Base-by-base conservation (phyloP, 768 basidiomycete genomes). In the Russula compacta region DNA sequence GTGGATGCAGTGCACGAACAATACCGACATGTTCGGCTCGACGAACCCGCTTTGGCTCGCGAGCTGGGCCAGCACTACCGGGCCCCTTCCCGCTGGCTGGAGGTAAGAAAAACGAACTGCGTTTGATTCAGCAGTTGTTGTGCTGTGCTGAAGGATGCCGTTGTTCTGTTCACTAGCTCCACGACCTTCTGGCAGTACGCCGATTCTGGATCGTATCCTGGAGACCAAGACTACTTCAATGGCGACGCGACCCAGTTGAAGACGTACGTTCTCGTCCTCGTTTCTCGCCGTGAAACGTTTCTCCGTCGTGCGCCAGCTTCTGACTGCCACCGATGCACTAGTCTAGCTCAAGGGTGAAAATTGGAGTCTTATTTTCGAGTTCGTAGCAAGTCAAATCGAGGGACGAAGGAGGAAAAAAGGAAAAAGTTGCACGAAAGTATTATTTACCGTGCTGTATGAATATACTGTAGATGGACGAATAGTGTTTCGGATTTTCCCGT, bases 1-100 rank as follows among this genome's bases (percentile, higher is more conserved):
- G 85, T 87, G 86, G 86, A 79, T 66, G 10, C 77, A 75, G 9
- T 87, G 86, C 69, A 87, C 86, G 2, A 81, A 84, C 69, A 81
- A 77, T 58, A 71, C 73, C 14, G 72, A n/a, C n/a, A n/a, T 71
- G 4, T 86, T 87, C 63, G 77, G 68, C 1, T 56, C 67, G 3
- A 78, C 73, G 56, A 84, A 79, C 68, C 83, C 84, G 3, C 73
- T 87, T 3, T 53, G n/a, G 43, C 10, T 21, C 43, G 43, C 43
- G 19, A 21, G 19, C 10, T 44, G 19, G 43, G 43, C 4, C 43
- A n/a, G n/a, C 9, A 11, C 19, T 1, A 4, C 11, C n/a, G 43
- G n/a, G 24, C 24, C 24, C 24, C 24, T 29, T 29, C 24, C 24
- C 24, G 24, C 24, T 29, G 24, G 24, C 24, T 29, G 24, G 24